Evolutionary conservation across 129 eudicot species (phyloP).

Genomic region (Pseudognaphalium luteoalbum): DNA sequence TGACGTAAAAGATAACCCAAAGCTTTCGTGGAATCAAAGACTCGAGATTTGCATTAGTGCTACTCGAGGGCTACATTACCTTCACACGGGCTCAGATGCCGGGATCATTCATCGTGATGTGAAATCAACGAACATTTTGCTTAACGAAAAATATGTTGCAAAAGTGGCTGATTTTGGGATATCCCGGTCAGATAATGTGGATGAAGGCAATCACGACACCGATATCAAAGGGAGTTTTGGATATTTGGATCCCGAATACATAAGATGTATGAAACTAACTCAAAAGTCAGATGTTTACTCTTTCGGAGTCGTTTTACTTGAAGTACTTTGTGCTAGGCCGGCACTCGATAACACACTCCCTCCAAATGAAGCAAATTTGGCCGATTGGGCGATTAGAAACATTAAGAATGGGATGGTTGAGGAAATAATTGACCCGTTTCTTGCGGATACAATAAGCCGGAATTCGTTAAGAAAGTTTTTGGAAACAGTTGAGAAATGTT

Average conservation of each 20-base stretch:
- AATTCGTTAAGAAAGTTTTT: slow-evolving; percentile 53
- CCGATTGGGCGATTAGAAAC: slow-evolving; percentile 54
- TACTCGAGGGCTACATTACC: slow-evolving; percentile 59
- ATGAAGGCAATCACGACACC: slow-evolving; percentile 37
- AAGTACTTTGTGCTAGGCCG: slow-evolving; percentile 62
- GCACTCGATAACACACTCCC: slow-evolving; percentile 47
- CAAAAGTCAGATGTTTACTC: slow-evolving; percentile 67
- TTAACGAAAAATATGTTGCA: slow-evolving; percentile 49
- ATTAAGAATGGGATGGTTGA: slow-evolving; percentile 43
- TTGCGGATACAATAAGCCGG: slow-evolving; percentile 43
- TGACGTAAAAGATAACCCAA: slow-evolving; percentile 9
- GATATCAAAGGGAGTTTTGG: slow-evolving; percentile 67
- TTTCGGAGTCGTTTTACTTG: slow-evolving; percentile 69
- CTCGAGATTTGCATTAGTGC: slow-evolving; percentile 67
- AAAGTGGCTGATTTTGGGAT: slow-evolving; percentile 75
- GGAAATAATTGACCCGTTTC: slow-evolving; percentile 49
- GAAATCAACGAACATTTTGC: slow-evolving; percentile 71
- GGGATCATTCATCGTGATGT: slow-evolving; percentile 74
- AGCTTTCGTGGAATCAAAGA: slow-evolving; percentile 55
- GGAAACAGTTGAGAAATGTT: slow-evolving; percentile 54
- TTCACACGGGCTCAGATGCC: slow-evolving; percentile 51
- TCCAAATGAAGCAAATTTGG: slow-evolving; percentile 49
- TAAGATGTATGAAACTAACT: slow-evolving; percentile 47
- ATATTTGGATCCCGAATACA: slow-evolving; percentile 69
- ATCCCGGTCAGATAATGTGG: slow-evolving; percentile 39